Conservation (phyloP, 495 filamentous ascomycete species). For the Cryomyces minteri region DNA sequence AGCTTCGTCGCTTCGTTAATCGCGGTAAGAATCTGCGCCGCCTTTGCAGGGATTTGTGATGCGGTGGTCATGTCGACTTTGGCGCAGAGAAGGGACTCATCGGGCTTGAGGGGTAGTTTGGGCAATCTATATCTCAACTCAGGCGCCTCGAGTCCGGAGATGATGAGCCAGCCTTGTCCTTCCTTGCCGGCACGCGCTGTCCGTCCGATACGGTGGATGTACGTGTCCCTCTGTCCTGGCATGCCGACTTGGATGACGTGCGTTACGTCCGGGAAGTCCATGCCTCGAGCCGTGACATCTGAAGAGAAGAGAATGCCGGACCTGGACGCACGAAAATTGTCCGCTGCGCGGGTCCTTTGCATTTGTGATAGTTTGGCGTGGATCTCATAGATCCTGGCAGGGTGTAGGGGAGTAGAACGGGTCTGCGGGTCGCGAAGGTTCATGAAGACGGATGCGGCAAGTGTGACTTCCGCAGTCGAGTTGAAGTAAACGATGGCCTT, state of each 20-base stretch:
- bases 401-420: constrained; percentile 25
- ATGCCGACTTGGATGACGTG: constrained; percentile 74
- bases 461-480: constrained; percentile 49
- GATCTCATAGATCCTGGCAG: constrained; percentile 41
- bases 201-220: constrained; percentile 77
- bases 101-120: constrained; percentile 45
- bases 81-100: constrained; percentile 35
- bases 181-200: constrained; percentile 51
- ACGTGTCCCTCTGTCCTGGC: constrained; percentile 52
- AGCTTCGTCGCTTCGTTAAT: constrained; percentile 19
- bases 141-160: constrained; percentile 38
- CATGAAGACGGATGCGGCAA: constrained; percentile 42
- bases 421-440: too few relatives aligned
- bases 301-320: constrained; percentile 72
- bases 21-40: constrained; percentile 20
- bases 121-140: constrained; percentile 31
- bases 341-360: constrained; percentile 44
- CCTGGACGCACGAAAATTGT: constrained; percentile 41
- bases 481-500: constrained; percentile 89
- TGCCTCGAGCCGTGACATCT: constrained; percentile 87
- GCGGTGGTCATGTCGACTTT: constrained; percentile 25
- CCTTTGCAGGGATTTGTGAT: constrained; percentile 23
- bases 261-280: constrained; percentile 91
- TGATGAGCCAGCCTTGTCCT: constrained; percentile 65
- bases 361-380: constrained; percentile 62